Evolutionary conservation across 768 basidiomycete species (phyloP).

Genomic region (Scleroderma citrinum): DNA sequence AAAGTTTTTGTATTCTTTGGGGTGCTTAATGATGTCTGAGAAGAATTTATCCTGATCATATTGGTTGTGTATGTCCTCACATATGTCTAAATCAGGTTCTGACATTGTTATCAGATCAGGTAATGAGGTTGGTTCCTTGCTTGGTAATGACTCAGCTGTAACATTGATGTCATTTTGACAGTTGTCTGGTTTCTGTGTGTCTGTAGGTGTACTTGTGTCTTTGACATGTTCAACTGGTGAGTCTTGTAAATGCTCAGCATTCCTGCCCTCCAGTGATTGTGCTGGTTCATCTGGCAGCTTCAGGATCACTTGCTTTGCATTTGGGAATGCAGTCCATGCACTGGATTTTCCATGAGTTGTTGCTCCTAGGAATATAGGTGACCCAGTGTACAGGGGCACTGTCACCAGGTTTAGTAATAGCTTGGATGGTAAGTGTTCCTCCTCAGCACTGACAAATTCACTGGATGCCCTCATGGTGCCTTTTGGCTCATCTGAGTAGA

Average conservation of each 20-base stretch:
- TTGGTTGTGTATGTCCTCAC: constrained; percentile 3
- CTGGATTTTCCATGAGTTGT: neutral
- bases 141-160: neutral
- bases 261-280: constrained; percentile 2
- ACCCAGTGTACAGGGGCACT: constrained; percentile 9
- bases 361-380: constrained; percentile 6
- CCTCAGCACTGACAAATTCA: constrained; percentile 18
- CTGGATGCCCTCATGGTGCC: constrained; percentile 8
- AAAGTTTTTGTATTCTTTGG: constrained; percentile 20
- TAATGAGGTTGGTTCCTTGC: neutral
- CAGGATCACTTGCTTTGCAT: neutral
- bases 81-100: constrained; percentile 9
- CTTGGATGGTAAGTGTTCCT: constrained; percentile 3
- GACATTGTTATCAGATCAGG: constrained; percentile 7
- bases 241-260: neutral
- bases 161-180: neutral
- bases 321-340: neutral
- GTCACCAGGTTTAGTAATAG: constrained; percentile 3
- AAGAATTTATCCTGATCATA: constrained; percentile 23
- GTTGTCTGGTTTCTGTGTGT: neutral
- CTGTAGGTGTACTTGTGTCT: too few species aligned
- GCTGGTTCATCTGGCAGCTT: neutral
- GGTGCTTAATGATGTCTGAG: constrained; percentile 7
- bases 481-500: constrained; percentile 19
- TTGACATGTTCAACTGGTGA: neutral